Conservation (phyloP, 2,329 filamentous ascomycete genomes). For the Dissoconium aciculare region DNA sequence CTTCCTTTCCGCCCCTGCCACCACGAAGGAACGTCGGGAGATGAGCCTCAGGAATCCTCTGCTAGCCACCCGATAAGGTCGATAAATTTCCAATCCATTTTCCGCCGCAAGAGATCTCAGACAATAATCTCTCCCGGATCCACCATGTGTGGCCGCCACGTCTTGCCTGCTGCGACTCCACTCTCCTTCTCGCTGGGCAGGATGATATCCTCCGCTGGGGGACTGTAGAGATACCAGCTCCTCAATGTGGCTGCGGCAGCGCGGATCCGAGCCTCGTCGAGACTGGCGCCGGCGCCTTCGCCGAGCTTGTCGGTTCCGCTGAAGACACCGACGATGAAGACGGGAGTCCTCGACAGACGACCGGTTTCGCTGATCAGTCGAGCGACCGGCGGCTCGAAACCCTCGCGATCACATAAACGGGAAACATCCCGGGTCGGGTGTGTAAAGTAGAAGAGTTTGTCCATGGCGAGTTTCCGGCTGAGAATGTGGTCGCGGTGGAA, state of each 20-base stretch:
- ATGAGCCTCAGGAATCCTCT: no score
- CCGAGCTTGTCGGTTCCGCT: constrained; percentile 82
- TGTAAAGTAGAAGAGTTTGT: constrained; percentile 67
- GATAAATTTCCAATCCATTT: constrained; percentile 1
- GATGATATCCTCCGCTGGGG: constrained; percentile 38
- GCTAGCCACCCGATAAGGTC: no score
- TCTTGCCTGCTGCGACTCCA: constrained; percentile 13
- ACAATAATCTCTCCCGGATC: constrained; percentile 43
- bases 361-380: constrained; percentile 84
- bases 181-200: constrained; percentile 35
- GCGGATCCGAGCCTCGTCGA: constrained; percentile 61
- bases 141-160: constrained; percentile 41
- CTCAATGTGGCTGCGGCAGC: constrained; percentile 78
- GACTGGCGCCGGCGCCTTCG: constrained; percentile 66
- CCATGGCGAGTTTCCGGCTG: constrained; percentile 33
- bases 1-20: no score
- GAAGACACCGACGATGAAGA: constrained; percentile 88
- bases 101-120: no score
- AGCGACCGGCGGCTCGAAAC: constrained; percentile 75
- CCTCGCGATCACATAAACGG: constrained; percentile 71
- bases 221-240: constrained; percentile 92
- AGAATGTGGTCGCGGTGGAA: constrained; percentile 80
- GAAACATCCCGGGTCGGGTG: constrained; percentile 72
- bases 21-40: no score
- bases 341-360: constrained; percentile 65